phyloP scores from a whole-genome alignment of 2,329 filamentous ascomycete genomes.

The Massarina eburnea region DNA sequence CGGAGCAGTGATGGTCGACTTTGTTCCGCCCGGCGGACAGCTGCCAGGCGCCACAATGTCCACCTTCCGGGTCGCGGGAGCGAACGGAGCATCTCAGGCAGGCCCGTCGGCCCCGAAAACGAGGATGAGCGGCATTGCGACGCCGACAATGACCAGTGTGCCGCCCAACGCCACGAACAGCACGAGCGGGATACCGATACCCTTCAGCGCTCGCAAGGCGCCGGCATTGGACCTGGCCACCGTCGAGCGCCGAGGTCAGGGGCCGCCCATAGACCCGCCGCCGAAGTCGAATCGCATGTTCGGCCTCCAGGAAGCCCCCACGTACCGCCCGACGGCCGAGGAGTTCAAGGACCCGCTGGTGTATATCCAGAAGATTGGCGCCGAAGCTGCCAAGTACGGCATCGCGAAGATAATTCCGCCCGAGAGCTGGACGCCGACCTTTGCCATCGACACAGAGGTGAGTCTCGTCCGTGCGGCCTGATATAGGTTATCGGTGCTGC shows the following conservation, averaged over 20 bases:
- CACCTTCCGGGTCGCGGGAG: conserved; percentile 41
- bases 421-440: conserved; percentile 88
- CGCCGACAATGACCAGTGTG: conserved; percentile 29
- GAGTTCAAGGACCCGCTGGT: conserved; percentile 94
- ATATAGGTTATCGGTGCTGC: not conserved
- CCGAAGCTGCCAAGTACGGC: conserved; percentile 83
- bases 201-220: conserved; percentile 65
- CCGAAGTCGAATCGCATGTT: conserved; percentile 79
- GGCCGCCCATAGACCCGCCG: conserved; percentile 73
- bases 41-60: conserved; percentile 38
- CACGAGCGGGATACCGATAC: too few species aligned
- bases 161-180: conserved; percentile 48
- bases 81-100: conserved; percentile 25
- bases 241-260: conserved; percentile 86
- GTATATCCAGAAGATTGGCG: conserved; percentile 88
- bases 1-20: conserved; percentile 39
- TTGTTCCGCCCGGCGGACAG: conserved; percentile 34
- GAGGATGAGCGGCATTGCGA: conserved; percentile 31
- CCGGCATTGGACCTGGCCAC: conserved; percentile 79
- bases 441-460: conserved; percentile 97
- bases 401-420: conserved; percentile 96
- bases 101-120: conserved; percentile 28
- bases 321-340: conserved; percentile 85
- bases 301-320: conserved; percentile 84
- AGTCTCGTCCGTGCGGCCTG: conserved; percentile 27